These are phyloP conservation scores for Metschnikowia picachoensis DNA, from an alignment of 805 yeast genomes.

Conservation along the genomic window DNA sequence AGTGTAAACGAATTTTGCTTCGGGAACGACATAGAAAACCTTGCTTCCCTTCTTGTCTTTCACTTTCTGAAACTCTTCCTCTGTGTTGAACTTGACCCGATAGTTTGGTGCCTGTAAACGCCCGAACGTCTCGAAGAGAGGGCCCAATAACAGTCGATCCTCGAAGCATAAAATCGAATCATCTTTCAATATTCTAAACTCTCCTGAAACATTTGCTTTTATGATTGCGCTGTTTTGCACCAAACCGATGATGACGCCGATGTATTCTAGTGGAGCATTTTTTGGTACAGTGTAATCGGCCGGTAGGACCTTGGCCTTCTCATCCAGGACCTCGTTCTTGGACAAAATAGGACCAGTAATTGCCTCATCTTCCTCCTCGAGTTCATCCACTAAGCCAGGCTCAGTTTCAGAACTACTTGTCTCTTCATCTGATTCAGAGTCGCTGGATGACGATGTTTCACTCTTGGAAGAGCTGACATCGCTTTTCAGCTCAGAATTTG, in stretches of 20 bases:
- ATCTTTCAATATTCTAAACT: conserved; percentile 76
- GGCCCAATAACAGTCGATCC: conserved; percentile 68
- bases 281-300: conserved; percentile 55
- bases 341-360: conserved; percentile 68
- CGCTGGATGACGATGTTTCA: conserved; percentile 1
- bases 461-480: not conserved
- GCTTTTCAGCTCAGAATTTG: not conserved
- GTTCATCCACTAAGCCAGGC: conserved; percentile 14
- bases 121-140: conserved; percentile 86
- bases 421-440: conserved; percentile 6
- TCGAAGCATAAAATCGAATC: conserved; percentile 75
- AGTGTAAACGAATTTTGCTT: conserved; percentile 75
- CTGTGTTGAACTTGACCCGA: conserved; percentile 60
- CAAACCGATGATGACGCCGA: conserved; percentile 66
- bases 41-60: conserved; percentile 48
- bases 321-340: conserved; percentile 71
- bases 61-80: conserved; percentile 46
- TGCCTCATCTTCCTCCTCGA: conserved; percentile 43
- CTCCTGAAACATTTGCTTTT: conserved; percentile 74
- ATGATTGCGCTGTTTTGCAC: conserved; percentile 73
- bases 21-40: conserved; percentile 76
- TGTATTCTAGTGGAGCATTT: conserved; percentile 61
- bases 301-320: conserved; percentile 64
- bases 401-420: not conserved
- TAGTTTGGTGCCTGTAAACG: conserved; percentile 78